Conservation (phyloP, 768 basidiomycete species). For the Lentinula boryana region DNA sequence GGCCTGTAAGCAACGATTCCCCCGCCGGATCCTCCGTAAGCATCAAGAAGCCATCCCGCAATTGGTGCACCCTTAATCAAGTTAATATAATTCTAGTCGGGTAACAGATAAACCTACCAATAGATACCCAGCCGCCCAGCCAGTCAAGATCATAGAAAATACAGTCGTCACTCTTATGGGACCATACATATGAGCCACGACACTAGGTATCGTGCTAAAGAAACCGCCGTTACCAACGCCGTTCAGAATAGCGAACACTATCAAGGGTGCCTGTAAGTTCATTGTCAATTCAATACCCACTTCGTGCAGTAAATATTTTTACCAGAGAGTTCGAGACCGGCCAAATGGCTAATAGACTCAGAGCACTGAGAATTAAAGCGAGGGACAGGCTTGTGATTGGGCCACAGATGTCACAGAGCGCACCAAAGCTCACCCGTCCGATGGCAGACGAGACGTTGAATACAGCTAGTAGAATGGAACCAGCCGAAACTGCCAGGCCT, state of each 20-base stretch:
- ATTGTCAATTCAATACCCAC: no score
- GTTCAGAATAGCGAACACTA: constrained; percentile 18
- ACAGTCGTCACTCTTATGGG: constrained; percentile 21
- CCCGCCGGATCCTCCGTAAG: background rate
- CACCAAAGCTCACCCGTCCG: constrained; percentile 22
- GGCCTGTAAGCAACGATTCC: background rate
- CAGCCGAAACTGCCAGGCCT: constrained; percentile 14
- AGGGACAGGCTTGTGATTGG: constrained; percentile 21
- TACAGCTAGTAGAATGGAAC: constrained; percentile 23
- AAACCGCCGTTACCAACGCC: constrained; percentile 25
- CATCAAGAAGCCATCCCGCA: constrained; percentile 1
- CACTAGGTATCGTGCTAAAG: constrained; percentile 25
- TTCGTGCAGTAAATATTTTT: no score
- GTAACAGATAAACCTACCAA: background rate
- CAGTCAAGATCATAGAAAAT: constrained; percentile 26
- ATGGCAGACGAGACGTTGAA: constrained; percentile 28
- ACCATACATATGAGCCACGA: constrained; percentile 23
- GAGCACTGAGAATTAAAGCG: constrained; percentile 19
- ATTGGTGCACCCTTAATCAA: background rate
- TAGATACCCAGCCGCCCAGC: constrained; percentile 21
- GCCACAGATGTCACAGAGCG: constrained; percentile 21
- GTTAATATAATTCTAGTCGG: background rate
- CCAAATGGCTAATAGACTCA: constrained; percentile 25
- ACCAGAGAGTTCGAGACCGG: constrained; percentile 18
- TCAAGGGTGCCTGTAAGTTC: constrained; percentile 8